Evolutionary conservation across 345 rosid species (phyloP).

Genomic region (Murraya koenigii): DNA sequence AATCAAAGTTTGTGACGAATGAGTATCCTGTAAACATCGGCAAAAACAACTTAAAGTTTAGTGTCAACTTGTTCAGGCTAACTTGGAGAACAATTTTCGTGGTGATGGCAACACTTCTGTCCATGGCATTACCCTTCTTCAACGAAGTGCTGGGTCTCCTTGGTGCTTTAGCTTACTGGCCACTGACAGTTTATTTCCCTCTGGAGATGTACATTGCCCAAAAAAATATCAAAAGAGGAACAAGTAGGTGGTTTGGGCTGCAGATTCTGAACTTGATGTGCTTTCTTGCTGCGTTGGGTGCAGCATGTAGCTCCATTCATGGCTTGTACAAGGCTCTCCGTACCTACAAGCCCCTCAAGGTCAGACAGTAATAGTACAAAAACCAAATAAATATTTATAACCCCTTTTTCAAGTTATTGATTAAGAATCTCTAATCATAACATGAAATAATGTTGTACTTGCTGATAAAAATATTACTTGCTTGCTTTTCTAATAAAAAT

Average conservation of each 20-base stretch:
- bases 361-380: not conserved
- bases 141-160: slow-evolving; percentile 27
- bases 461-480: too few species aligned
- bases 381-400: not conserved
- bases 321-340: slow-evolving; percentile 16
- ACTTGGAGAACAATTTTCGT: slow-evolving; percentile 26
- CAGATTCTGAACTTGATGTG: slow-evolving; percentile 18
- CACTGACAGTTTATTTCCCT: slow-evolving; percentile 30
- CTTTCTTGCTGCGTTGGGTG: slow-evolving; percentile 20
- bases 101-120: slow-evolving; percentile 14
- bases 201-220: slow-evolving; percentile 29
- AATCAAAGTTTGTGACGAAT: slow-evolving; percentile 6
- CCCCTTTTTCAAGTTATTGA: too few species aligned
- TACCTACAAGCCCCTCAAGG: not conserved
- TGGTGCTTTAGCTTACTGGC: slow-evolving; percentile 29
- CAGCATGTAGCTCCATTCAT: slow-evolving; percentile 21
- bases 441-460: too few species aligned
- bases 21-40: not conserved
- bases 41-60: not conserved
- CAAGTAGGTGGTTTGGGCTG: slow-evolving; percentile 16
- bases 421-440: too few species aligned
- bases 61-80: slow-evolving; percentile 16
- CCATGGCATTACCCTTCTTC: slow-evolving; percentile 31
- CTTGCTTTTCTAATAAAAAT: too few species aligned
- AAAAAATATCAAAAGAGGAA: slow-evolving; percentile 9